A percentile compares a stretch with the other conserved stretches of the same genome.
Evolutionary conservation across 2,329 filamentous ascomycete species (phyloP).

Genomic region (Colletotrichum chlorophyti): DNA sequence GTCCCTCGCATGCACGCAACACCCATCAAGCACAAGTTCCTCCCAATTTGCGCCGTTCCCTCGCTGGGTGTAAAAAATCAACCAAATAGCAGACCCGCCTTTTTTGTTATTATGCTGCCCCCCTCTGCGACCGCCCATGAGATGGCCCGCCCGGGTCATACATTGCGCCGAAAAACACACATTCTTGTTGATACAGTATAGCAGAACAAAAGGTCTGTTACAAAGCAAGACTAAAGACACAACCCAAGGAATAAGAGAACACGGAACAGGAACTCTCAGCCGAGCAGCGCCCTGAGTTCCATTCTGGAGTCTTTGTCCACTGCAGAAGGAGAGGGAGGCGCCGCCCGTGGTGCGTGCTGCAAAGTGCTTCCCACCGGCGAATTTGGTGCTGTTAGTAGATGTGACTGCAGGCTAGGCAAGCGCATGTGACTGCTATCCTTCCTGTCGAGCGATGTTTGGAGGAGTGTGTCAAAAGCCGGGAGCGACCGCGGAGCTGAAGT

Average conservation of each 20-base stretch:
- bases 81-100: background rate
- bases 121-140: too few relatives aligned
- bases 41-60: conserved; percentile 21
- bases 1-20: too few relatives aligned
- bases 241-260: background rate
- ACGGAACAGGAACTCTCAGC: background rate
- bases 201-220: too few relatives aligned
- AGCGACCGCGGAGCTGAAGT: conserved; percentile 30
- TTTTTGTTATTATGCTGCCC: too few relatives aligned
- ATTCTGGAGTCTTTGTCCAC: conserved; percentile 29
- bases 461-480: conserved; percentile 36
- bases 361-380: conserved; percentile 34
- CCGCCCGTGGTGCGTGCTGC: conserved; percentile 10
- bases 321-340: conserved; percentile 27
- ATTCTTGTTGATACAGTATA: background rate
- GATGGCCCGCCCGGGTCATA: too few relatives aligned
- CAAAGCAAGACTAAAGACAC: too few relatives aligned
- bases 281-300: conserved; percentile 21
- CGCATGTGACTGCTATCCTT: conserved; percentile 11
- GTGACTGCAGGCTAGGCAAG: conserved; percentile 14
- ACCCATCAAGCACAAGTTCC: background rate
- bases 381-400: conserved; percentile 42
- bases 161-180: background rate
- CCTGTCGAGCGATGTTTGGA: conserved; percentile 21
- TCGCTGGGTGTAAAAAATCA: conserved; percentile 9